Evolutionary conservation across 75 land plant species (phyloP).

Genomic region (Picea sitchensis): DNA sequence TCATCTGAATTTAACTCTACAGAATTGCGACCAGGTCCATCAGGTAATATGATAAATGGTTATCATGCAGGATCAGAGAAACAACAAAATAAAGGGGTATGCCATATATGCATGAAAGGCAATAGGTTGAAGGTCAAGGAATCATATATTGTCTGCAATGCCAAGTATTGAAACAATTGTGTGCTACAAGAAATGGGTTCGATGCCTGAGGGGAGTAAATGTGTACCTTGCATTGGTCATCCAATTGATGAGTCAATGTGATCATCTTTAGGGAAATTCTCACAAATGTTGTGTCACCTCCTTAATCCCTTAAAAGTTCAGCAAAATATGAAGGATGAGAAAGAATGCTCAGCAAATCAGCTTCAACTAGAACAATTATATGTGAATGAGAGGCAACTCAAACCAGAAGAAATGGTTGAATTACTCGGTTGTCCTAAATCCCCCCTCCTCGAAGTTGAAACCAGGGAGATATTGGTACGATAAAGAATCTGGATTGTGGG

Average conservation of each 20-base stretch:
- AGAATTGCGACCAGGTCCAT: neutral
- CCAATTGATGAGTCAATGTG: slow-evolving; percentile 73
- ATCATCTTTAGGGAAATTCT: slow-evolving; percentile 64
- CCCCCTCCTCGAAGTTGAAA: slow-evolving; percentile 54
- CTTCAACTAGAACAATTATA: slow-evolving; percentile 76
- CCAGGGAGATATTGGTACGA: slow-evolving; percentile 97
- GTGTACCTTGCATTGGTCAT: slow-evolving; percentile 72
- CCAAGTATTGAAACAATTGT: slow-evolving; percentile 83
- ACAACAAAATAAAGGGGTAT: slow-evolving; percentile 56
- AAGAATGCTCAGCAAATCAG: slow-evolving; percentile 59
- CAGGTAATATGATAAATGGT: neutral
- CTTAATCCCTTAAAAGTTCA: slow-evolving; percentile 77
- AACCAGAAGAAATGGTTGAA: slow-evolving; percentile 70
- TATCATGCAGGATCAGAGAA: neutral
- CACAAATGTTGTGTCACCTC: slow-evolving; percentile 61
- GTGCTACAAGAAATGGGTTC: slow-evolving; percentile 90
- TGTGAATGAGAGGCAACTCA: slow-evolving; percentile 73
- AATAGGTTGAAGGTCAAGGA: slow-evolving; percentile 69
- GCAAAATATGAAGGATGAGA: slow-evolving; percentile 94
- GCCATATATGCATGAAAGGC: slow-evolving; percentile 69
- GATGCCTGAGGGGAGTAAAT: slow-evolving; percentile 97
- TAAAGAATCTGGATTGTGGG: slow-evolving; percentile 88
- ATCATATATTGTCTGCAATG: slow-evolving; percentile 72
- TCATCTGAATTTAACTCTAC: slow-evolving; percentile 2
- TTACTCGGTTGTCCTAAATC: slow-evolving; percentile 67